Evolutionary conservation across 2,329 filamentous ascomycete species (phyloP).

Genomic region (Nakataea oryzae): DNA sequence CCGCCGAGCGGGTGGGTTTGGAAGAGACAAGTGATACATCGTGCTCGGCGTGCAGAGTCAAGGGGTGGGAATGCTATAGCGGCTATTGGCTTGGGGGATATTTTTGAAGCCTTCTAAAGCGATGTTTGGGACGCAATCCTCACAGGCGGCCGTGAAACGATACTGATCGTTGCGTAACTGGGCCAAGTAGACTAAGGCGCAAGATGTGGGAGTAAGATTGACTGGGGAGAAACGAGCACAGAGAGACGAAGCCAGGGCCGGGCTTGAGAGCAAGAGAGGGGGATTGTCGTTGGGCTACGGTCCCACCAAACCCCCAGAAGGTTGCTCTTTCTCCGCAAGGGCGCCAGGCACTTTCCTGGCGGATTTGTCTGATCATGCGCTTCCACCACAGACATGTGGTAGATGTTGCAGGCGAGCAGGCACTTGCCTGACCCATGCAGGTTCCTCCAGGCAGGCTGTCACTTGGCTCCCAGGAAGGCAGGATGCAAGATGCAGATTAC

Average conservation of each 20-base stretch:
- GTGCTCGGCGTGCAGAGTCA: neutral
- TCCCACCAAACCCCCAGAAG: too few species aligned
- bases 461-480: too few species aligned
- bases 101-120: neutral
- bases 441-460: too few species aligned
- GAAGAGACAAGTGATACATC: conserved; percentile 1
- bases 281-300: too few species aligned
- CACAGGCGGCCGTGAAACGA: neutral
- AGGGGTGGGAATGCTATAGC: neutral
- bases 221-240: neutral
- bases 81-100: neutral
- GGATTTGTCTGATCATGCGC: too few species aligned
- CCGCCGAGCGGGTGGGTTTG: neutral
- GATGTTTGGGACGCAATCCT: neutral
- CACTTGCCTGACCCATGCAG: too few species aligned
- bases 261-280: too few species aligned
- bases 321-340: too few species aligned
- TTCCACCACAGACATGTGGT: too few species aligned
- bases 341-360: too few species aligned
- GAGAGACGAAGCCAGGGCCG: neutral
- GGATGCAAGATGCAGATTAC: too few species aligned
- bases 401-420: too few species aligned
- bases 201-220: neutral
- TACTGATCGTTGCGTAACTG: neutral
- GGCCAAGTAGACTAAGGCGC: neutral